Evolutionary conservation across 345 rosid species (phyloP).

Genomic region (Salix koriyanagi): DNA sequence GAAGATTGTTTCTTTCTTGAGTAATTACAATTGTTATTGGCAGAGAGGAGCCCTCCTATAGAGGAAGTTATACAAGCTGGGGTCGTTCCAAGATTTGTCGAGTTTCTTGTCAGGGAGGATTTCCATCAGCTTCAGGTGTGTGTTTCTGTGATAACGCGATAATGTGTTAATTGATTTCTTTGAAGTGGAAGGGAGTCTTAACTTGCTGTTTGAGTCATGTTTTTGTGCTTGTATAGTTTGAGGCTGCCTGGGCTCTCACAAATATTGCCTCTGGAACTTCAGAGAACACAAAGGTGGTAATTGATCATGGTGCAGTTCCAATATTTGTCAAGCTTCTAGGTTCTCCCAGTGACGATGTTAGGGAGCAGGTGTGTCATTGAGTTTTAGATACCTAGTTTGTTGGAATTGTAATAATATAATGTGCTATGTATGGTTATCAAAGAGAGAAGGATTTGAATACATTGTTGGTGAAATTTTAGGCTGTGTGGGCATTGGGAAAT

Average conservation of each 20-base stretch:
- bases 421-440: background rate
- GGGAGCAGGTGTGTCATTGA: constrained; percentile 22
- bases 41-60: constrained; percentile 25
- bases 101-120: constrained; percentile 28
- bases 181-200: background rate
- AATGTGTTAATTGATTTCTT: background rate
- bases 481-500: constrained; percentile 32
- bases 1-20: background rate
- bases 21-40: background rate
- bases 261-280: constrained; percentile 33
- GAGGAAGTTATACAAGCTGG: constrained; percentile 32
- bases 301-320: constrained; percentile 33
- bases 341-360: constrained; percentile 27
- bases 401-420: background rate
- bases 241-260: constrained; percentile 34
- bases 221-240: constrained; percentile 15
- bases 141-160: background rate
- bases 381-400: background rate
- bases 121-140: constrained; percentile 27
- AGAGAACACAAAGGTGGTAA: constrained; percentile 27
- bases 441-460: background rate
- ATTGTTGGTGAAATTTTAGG: constrained; percentile 10
- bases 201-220: background rate
- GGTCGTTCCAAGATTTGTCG: constrained; percentile 29
- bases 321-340: constrained; percentile 28